A percentile compares a stretch with the other conserved stretches of the same genome.
phyloP scores from a whole-genome alignment of 176 grass and related monocot species.

The Oryza glaberrima region DNA sequence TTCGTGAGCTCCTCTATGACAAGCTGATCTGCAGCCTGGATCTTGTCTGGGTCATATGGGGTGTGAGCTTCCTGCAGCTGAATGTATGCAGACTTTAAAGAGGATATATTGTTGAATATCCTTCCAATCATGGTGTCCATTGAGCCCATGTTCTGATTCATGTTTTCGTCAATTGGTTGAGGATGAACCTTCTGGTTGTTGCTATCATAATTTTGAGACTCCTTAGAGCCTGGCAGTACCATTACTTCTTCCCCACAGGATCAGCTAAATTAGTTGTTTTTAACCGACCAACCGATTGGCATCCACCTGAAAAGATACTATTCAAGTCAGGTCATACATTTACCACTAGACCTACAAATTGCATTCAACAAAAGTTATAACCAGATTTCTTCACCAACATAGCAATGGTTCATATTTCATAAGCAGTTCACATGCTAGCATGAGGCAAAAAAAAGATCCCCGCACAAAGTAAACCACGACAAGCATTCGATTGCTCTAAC shows the following conservation, averaged over 20 bases:
- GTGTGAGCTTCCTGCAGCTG: slow-evolving; percentile 96
- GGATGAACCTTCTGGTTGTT: slow-evolving; percentile 96
- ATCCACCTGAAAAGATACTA: slow-evolving; percentile 44
- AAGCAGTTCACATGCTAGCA: too few species aligned
- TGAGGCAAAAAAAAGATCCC: too few species aligned
- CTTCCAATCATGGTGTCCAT: slow-evolving; percentile 76
- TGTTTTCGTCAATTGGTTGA: slow-evolving; percentile 83
- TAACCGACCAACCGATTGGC: slow-evolving; percentile 23
- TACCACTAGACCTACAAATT: slow-evolving; percentile 1
- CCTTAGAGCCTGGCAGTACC: slow-evolving; percentile 56
- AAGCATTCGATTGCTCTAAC: not conserved
- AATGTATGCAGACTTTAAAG: slow-evolving; percentile 88
- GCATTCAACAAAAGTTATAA: not conserved
- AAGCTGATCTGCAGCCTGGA: slow-evolving; percentile 85
- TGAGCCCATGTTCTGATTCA: slow-evolving; percentile 67
- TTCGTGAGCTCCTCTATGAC: slow-evolving; percentile 92
- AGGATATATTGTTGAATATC: slow-evolving; percentile 93
- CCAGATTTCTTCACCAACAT: not conserved
- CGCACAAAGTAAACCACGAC: too few species aligned
- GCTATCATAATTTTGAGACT: slow-evolving; percentile 75
- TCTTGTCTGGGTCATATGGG: slow-evolving; percentile 90
- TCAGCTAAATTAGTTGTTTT: slow-evolving; percentile 24
- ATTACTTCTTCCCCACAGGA: slow-evolving; percentile 56
- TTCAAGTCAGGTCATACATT: slow-evolving; percentile 23
- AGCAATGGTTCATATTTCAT: not conserved